Conservation (phyloP, 306 rosid genomes). For the Malus sylvestris region DNA sequence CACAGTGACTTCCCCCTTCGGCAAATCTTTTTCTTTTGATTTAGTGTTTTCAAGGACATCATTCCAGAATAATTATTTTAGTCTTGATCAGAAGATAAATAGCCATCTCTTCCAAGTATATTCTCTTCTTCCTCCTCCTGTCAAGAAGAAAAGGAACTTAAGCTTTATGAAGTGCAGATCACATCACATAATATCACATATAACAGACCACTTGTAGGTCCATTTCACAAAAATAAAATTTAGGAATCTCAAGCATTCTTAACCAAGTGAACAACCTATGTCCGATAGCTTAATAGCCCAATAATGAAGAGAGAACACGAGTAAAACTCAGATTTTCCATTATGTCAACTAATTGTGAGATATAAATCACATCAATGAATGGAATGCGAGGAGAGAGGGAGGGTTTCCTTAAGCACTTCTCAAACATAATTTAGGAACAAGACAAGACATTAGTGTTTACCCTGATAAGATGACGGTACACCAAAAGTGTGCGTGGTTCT, state of each 20-base stretch:
- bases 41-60: not conserved
- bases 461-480: not conserved
- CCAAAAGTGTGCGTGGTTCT: constrained; percentile 14
- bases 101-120: not conserved
- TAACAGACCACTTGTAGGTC: not conserved
- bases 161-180: not conserved
- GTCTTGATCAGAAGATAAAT: not conserved
- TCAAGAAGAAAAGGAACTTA: not conserved
- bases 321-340: not conserved
- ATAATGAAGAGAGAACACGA: not conserved
- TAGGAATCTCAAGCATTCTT: not conserved
- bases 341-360: not conserved
- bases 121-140: not conserved
- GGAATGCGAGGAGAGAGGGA: not conserved
- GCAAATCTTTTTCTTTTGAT: not conserved
- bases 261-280: not conserved
- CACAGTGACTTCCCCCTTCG: not conserved
- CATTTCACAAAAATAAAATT: not conserved
- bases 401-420: not conserved
- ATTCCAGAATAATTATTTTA: not conserved
- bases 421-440: not conserved
- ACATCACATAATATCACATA: not conserved
- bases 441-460: constrained; percentile 13
- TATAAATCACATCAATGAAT: not conserved
- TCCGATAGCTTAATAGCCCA: not conserved